A percentile compares a stretch with the other conserved stretches of the same genome.
phyloP scores from a whole-genome alignment of 2,329 filamentous ascomycete genomes.

The Anisogramma anomala region DNA sequence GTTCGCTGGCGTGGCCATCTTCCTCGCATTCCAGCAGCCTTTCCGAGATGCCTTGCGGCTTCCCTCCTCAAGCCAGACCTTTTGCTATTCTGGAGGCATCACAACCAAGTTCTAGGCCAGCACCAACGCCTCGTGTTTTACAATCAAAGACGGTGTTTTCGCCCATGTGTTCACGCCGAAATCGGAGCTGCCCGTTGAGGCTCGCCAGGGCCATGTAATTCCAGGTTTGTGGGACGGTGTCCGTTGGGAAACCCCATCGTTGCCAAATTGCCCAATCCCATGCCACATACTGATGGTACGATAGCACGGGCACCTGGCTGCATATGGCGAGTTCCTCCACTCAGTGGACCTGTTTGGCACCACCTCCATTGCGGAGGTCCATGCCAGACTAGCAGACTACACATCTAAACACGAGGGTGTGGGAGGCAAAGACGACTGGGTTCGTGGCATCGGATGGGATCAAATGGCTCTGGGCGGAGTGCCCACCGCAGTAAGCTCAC shows the following conservation, averaged over 20 bases:
- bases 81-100: slow-evolving; percentile 33
- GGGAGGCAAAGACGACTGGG: slow-evolving; percentile 47
- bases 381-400: slow-evolving; percentile 40
- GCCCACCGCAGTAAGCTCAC: slow-evolving; percentile 47
- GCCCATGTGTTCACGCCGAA: slow-evolving; percentile 30
- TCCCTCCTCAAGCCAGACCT: slow-evolving; percentile 18
- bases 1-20: slow-evolving; percentile 8
- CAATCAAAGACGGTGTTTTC: slow-evolving; percentile 40
- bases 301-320: slow-evolving; percentile 50
- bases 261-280: neutral
- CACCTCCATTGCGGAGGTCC: slow-evolving; percentile 42
- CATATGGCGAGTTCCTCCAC: slow-evolving; percentile 55
- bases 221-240: slow-evolving; percentile 57
- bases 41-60: slow-evolving; percentile 7
- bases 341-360: slow-evolving; percentile 54
- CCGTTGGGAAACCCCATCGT: neutral
- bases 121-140: slow-evolving; percentile 42
- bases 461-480: slow-evolving; percentile 53
- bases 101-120: slow-evolving; percentile 28
- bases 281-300: neutral
- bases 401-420: slow-evolving; percentile 35
- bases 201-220: slow-evolving; percentile 41
- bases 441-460: slow-evolving; percentile 60
- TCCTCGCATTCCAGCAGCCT: slow-evolving; percentile 9
- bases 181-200: slow-evolving; percentile 20